Base-by-base conservation (phyloP, 2,329 filamentous ascomycete genomes). In the Alternaria dauci region DNA sequence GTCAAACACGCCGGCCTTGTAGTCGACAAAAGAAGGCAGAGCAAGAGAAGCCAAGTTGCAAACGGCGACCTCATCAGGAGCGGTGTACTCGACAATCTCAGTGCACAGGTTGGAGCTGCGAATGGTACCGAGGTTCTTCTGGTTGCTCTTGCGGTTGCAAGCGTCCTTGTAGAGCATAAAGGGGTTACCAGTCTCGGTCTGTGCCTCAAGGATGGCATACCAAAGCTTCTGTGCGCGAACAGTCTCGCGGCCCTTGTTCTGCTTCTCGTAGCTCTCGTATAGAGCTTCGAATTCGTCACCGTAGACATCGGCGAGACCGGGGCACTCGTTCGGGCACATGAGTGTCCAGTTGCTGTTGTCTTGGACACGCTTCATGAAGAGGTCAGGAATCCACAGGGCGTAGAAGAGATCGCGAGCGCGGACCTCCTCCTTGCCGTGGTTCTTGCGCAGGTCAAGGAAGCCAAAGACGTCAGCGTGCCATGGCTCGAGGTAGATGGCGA, bases 91-190 rank as follows among this genome's bases (percentile, higher is more conserved):
- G 68, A 99, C 88, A 73, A 99, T 99, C 82, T 99, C 95, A 52
- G 94, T 98, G 89, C 95, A 99, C 50, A 99, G 86, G 81, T 99
- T 99, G 76, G 95, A 99, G 86, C 93, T 97, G 81, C 93, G 93
- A 74, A 99, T 99, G 65, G 94, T 97, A 69, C 95, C 95, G 32
- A 99, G 87, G 83, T 99, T 99, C 90, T 99, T 98, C 85, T 99
- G 95, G 88, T 99, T 99, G 86, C 94, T 97, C 91, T 99, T 99
- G 80, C 89, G 89, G 88, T 99, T 99, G 88, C 91, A 94, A 76
- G 90, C 87, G 82, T 99, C 95, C 87, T 99, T 99, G 89, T 99
- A 99, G 62, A 98, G 89, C 93, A 99, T 99, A 84, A 97, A 99
- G 50, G 95, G 95, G 82, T 96, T 98, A 72, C 95, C 95, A 46